Evolutionary conservation across 768 basidiomycete species (phyloP), one percentile per base, ranked within the genome.

Genomic region (Piloderma croceum): DNA sequence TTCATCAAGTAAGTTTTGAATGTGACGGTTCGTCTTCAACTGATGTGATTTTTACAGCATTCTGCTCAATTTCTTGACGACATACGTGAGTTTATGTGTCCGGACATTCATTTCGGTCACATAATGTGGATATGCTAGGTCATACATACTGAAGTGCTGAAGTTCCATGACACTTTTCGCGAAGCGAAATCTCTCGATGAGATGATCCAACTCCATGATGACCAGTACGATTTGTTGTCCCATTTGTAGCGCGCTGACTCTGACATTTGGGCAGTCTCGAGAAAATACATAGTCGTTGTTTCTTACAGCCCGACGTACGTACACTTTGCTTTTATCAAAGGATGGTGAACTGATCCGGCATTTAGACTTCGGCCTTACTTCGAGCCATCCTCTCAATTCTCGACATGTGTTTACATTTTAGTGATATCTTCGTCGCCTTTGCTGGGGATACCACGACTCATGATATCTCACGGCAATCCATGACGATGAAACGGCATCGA

Each of bases 361-460:
- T 37, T 12, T 44, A 89, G 85, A 80, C 81, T 15, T 67, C 73
- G 0, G 69, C 81, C 13, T 63, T 88, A 6, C 77, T 79, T 51
- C 74, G 74, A 45, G 74, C 80, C 18, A 74, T 90, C 34, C 46
- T 83, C 17, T 77, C 79, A 6, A 72, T 88, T 43, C 66, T 90
- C 20, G 85, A 90, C 57, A 79, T 88, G 68, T 71, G 76, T 25
- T 62, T 90, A 4, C 74, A 78, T 49, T 90, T 90, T 58, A 75
- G 73, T 44, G 72, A 77, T 34, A 64, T 74, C 38, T 84, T 87
- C 50, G 60, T 73, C 17, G 61, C 77, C 0, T 77, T 79, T 50
- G 71, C 73, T 11, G 79, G 79, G 2, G 73, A 81, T 45, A 72
- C 71, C 2, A 74, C 69, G 12, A 81, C 77, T 2, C 77, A 74